Conservation (phyloP, 73 alveolate genomes). For the Uronychia setigera region DNA sequence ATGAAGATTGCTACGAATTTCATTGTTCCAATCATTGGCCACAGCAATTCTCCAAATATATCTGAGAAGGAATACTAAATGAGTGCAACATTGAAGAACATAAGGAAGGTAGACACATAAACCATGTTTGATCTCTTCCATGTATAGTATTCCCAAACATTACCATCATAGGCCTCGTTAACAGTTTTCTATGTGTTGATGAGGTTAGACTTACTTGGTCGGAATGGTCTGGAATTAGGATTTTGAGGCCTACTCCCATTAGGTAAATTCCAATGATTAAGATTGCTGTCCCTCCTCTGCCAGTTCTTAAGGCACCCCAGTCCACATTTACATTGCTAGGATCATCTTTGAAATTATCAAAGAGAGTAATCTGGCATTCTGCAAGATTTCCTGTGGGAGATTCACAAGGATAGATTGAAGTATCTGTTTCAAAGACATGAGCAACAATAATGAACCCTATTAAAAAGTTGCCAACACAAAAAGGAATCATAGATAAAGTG, state of each 20-base stretch:
- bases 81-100: constrained; percentile 55
- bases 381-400: constrained; percentile 46
- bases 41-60: constrained; percentile 64
- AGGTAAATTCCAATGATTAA: constrained; percentile 71
- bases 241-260: constrained; percentile 60
- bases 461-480: constrained; percentile 37
- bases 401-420: constrained; percentile 51
- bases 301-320: constrained; percentile 65
- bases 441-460: constrained; percentile 75
- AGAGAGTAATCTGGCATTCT: constrained; percentile 57
- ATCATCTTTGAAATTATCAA: constrained; percentile 59
- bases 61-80: constrained; percentile 77
- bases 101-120: constrained; percentile 66
- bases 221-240: constrained; percentile 73
- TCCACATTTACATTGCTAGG: constrained; percentile 53
- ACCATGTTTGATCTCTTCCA: constrained; percentile 81
- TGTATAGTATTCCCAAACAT: constrained; percentile 80
- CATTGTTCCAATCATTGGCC: constrained; percentile 76
- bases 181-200: constrained; percentile 18
- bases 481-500: constrained; percentile 64
- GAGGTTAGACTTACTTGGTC: constrained; percentile 24
- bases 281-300: constrained; percentile 81
- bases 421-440: constrained; percentile 42
- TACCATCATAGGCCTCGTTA: constrained; percentile 83
- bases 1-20: constrained; percentile 71